Base-by-base conservation (phyloP, 2,329 filamentous ascomycete species). In the Colletotrichum chrysophilum region DNA sequence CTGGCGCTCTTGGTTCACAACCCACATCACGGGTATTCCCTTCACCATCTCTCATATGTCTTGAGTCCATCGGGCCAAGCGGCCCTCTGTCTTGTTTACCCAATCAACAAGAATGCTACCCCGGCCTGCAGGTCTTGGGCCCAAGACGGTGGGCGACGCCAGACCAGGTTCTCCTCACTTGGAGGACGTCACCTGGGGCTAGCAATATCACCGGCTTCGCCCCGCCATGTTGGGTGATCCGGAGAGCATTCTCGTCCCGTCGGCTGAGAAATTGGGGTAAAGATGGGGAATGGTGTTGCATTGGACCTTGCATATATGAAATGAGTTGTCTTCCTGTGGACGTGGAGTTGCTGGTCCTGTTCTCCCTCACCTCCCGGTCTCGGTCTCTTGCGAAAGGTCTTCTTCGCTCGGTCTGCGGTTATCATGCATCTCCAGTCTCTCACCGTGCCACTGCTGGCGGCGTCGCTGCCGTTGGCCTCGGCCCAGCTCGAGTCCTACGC, bases 401-500 rank as follows among this genome's bases (percentile, higher is more conserved):
- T 48, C n/a, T 67, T 32, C 48, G 16, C 4, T 48, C 24, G 43
- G 28, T 68, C 48, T 2, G 66, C 71, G 55, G 30, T 16, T 64
- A 79, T 38, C 16, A 83, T 83, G 82, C 76, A 69, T 64, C 62
- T 78, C 56, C 71, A 76, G 61, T 67, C 77, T 52, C 24, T 79
- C 55, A 65, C 80, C 24, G 70, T 81, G n/a, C 71, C 80, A 38
- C 66, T 82, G 28, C 77, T 84, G 38, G 79, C 81, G 65, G 80
- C 78, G 58, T 80, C 74, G 70, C 78, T 76, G 80, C 84, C 76
- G 13, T 38, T 82, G n/a, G 79, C 78, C 38, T 78, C 80, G 8
- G 83, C 79, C 30, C 85, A 87, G 76, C 86, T 91, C 16, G 82
- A 90, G 78, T 80, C 85, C 55, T 84, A 88, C 30, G 90, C 90